Evolutionary conservation across 2,329 filamentous ascomycete genomes (phyloP).

Genomic region (Hypoxylon sp.): DNA sequence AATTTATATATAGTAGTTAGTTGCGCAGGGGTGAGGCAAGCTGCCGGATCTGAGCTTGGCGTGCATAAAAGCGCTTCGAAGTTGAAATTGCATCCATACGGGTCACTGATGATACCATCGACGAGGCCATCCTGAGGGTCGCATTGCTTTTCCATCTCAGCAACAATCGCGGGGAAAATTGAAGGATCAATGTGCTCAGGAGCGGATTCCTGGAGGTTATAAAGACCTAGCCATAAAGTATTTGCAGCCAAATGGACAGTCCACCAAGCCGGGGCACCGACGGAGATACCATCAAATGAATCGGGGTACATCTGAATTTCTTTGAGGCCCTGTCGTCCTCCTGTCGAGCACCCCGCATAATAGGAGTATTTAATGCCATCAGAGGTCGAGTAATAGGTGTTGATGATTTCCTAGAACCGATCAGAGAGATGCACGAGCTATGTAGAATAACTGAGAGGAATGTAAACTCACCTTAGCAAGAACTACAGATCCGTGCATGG

Average conservation of each 20-base stretch:
- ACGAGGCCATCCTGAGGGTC: conserved; percentile 61
- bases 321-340: conserved; percentile 71
- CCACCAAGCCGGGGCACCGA: conserved; percentile 68
- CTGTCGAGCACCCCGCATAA: conserved; percentile 72
- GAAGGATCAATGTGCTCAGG: conserved; percentile 59
- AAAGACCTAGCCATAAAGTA: conserved; percentile 60
- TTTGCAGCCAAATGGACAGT: conserved; percentile 58
- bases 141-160: conserved; percentile 61
- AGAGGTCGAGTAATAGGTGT: conserved; percentile 62
- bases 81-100: conserved; percentile 58
- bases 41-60: conserved; percentile 35
- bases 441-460: not conserved
- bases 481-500: conserved; percentile 65
- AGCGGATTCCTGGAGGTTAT: conserved; percentile 60
- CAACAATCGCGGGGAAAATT: conserved; percentile 59
- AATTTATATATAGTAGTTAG: conserved; percentile 55
- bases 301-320: conserved; percentile 67
- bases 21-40: conserved; percentile 60
- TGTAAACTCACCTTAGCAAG: conserved; percentile 57
- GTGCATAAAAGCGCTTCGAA: conserved; percentile 58
- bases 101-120: conserved; percentile 61
- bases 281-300: conserved; percentile 71
- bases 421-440: conserved; percentile 2
- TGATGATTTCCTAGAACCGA: conserved; percentile 58
- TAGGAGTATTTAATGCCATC: conserved; percentile 64